These are phyloP conservation scores for Phialocephala subalpina DNA, from an alignment of 2,329 filamentous ascomycete species.

Conservation along the genomic window DNA sequence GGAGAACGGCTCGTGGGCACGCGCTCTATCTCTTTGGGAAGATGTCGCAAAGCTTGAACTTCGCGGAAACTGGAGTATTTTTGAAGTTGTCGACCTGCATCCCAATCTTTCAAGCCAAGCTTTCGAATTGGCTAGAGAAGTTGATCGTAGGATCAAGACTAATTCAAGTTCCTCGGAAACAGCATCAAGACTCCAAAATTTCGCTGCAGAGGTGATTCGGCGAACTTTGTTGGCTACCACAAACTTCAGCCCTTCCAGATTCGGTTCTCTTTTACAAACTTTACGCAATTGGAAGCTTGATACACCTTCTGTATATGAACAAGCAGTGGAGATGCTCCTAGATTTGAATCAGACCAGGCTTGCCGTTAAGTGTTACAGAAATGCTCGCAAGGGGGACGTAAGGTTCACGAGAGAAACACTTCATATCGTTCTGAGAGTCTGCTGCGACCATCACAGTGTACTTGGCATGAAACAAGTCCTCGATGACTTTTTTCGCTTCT, in stretches of 20 bases:
- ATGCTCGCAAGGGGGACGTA: slow-evolving; percentile 26
- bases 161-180: neutral
- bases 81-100: slow-evolving; percentile 24
- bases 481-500: slow-evolving; percentile 46
- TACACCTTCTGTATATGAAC: slow-evolving; percentile 30
- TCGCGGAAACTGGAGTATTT: slow-evolving; percentile 27
- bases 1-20: slow-evolving; percentile 34
- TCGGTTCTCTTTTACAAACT: slow-evolving; percentile 30
- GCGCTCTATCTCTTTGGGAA: slow-evolving; percentile 36
- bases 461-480: slow-evolving; percentile 47
- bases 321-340: slow-evolving; percentile 32
- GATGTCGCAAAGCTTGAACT: slow-evolving; percentile 23
- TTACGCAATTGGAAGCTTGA: slow-evolving; percentile 35
- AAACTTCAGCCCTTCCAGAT: slow-evolving; percentile 26
- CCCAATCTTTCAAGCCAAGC: slow-evolving; percentile 26
- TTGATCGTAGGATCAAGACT: slow-evolving; percentile 20
- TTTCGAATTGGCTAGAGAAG: slow-evolving; percentile 30
- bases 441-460: slow-evolving; percentile 42
- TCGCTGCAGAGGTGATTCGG: slow-evolving; percentile 32
- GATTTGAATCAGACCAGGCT: slow-evolving; percentile 30
- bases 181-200: slow-evolving; percentile 23
- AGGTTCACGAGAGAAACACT: slow-evolving; percentile 36
- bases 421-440: slow-evolving; percentile 42
- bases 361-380: slow-evolving; percentile 37
- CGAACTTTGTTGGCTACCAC: slow-evolving; percentile 29